Evolutionary conservation across 2,329 filamentous ascomycete genomes (phyloP).

Genomic region (Ceratocystis harringtonii): DNA sequence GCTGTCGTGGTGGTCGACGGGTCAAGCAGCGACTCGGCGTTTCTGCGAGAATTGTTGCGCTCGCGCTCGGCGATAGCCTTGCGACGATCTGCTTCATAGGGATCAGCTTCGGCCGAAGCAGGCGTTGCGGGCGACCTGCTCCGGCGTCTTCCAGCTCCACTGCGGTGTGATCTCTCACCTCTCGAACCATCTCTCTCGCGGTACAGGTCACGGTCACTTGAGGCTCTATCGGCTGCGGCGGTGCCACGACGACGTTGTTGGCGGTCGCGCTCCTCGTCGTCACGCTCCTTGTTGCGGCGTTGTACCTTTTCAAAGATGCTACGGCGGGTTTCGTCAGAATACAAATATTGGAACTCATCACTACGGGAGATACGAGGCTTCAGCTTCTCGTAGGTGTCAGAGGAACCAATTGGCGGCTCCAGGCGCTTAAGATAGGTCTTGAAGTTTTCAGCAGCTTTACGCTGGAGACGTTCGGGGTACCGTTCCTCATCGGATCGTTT

Average conservation of each 20-base stretch:
- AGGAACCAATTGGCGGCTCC: slow-evolving; percentile 62
- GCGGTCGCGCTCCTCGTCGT: slow-evolving; percentile 64
- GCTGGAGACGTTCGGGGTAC: slow-evolving; percentile 70
- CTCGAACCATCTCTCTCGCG: slow-evolving; percentile 44
- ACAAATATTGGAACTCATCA: slow-evolving; percentile 70
- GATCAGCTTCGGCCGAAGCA: slow-evolving; percentile 50
- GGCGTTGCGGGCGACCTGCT: slow-evolving; percentile 55
- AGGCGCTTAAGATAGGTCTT: slow-evolving; percentile 78
- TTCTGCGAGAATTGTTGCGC: slow-evolving; percentile 50
- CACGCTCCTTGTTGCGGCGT: slow-evolving; percentile 77
- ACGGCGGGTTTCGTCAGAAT: slow-evolving; percentile 67
- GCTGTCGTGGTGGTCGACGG: slow-evolving; percentile 23
- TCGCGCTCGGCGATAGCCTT: slow-evolving; percentile 90
- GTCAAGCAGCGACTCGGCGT: slow-evolving; percentile 16
- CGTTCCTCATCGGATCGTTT: slow-evolving; percentile 75
- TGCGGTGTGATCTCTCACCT: slow-evolving; percentile 49
- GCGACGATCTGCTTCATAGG: slow-evolving; percentile 88
- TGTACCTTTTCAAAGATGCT: slow-evolving; percentile 85
- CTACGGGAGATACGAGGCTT: slow-evolving; percentile 62
- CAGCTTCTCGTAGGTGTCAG: slow-evolving; percentile 82
- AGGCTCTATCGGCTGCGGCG: slow-evolving; percentile 36
- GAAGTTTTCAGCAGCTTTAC: slow-evolving; percentile 68
- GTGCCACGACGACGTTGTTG: slow-evolving; percentile 29
- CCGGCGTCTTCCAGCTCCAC: slow-evolving; percentile 35
- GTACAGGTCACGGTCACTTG: slow-evolving; percentile 36